Percentiles rank a stretch among this genome's conserved stretches.
Conservation (phyloP, 2,329 filamentous ascomycete species). For the Aspergillus intermedius region DNA sequence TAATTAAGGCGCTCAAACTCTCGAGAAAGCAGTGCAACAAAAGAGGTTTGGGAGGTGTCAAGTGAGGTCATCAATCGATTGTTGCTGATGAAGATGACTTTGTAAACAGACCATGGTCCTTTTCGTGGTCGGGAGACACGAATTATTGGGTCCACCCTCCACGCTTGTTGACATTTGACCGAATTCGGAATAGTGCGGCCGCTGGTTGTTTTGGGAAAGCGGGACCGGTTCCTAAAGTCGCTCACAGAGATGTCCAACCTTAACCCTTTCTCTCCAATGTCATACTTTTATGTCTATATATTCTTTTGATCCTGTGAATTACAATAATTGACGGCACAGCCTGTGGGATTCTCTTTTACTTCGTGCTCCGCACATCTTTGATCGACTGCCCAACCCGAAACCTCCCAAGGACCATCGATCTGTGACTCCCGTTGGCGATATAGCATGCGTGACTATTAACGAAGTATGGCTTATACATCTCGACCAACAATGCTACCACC, state of each 20-base stretch:
- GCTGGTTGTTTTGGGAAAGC: conserved; percentile 7
- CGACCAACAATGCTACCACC: conserved; percentile 28
- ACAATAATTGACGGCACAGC: neutral
- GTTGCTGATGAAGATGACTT: neutral
- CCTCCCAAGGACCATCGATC: neutral
- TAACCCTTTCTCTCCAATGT: neutral
- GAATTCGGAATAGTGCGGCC: conserved; percentile 22
- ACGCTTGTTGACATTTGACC: conserved; percentile 35
- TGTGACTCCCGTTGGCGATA: neutral
- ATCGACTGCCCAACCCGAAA: neutral
- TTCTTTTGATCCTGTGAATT: too few relatives aligned
- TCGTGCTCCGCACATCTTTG: neutral
- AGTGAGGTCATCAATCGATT: neutral
- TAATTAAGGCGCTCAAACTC: neutral
- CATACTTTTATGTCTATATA: neutral
- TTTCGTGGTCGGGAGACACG: neutral
- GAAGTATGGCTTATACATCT: conserved; percentile 31
- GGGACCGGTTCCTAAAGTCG: neutral
- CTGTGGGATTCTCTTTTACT: neutral
- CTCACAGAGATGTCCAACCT: neutral
- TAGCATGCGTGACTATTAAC: neutral
- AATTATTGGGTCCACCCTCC: neutral
- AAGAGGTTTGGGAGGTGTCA: neutral
- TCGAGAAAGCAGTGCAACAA: neutral
- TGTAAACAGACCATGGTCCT: neutral